Conservation (phyloP, 768 basidiomycete genomes). For the Collybiopsis luxurians region DNA sequence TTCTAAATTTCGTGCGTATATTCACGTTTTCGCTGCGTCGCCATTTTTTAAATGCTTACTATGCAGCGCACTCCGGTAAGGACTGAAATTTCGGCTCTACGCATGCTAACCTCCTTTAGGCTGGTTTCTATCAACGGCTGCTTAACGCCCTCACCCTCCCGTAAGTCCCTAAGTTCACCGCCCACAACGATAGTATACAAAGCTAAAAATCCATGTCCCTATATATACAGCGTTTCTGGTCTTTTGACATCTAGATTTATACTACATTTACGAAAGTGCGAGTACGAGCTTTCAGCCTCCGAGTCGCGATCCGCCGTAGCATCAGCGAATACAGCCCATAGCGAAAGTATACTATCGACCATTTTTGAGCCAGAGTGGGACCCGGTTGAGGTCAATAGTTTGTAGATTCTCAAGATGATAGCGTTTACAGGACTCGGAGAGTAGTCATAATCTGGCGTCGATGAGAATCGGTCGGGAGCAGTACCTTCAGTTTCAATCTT, state of each 20-base stretch:
- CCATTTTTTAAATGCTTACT: no score
- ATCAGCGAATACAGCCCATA: background rate
- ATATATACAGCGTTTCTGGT: background rate
- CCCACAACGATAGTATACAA: no score
- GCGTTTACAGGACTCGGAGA: background rate
- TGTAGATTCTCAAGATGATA: no score
- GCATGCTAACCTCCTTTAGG: slow-evolving; percentile 6
- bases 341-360: background rate
- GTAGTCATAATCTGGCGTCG: no score
- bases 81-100: background rate
- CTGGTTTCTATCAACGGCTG: slow-evolving; percentile 26
- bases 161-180: slow-evolving; percentile 9
- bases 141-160: slow-evolving; percentile 23
- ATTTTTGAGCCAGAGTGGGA: slow-evolving; percentile 1
- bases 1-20: slow-evolving; percentile 22
- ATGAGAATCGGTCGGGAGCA: no score
- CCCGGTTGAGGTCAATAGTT: background rate
- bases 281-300: background rate
- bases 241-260: slow-evolving; percentile 7
- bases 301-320: background rate
- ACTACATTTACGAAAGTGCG: slow-evolving; percentile 8
- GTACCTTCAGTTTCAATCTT: no score
- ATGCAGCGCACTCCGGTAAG: slow-evolving; percentile 20
- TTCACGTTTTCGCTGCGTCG: background rate
- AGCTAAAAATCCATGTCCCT: no score